Evolutionary conservation across 805 yeast genomes (phyloP).

Genomic region (Wickerhamomyces chaumierensis): DNA sequence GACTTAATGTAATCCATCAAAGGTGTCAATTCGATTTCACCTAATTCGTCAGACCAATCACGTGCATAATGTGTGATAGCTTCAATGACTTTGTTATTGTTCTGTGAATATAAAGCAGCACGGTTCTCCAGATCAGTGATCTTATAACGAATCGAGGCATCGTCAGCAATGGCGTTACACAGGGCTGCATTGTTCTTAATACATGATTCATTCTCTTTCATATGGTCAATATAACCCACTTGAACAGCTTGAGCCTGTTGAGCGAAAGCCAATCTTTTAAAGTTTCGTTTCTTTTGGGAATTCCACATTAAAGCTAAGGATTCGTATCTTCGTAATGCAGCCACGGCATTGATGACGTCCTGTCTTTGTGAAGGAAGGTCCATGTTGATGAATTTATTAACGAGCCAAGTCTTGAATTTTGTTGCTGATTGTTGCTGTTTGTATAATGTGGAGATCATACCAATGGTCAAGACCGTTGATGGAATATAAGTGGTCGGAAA

Average conservation of each 20-base stretch:
- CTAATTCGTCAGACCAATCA: slow-evolving; percentile 61
- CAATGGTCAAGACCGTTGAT: slow-evolving; percentile 14
- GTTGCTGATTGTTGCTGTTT: no score
- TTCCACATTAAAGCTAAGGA: slow-evolving; percentile 30
- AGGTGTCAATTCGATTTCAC: slow-evolving; percentile 39
- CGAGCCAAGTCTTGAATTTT: slow-evolving; percentile 13
- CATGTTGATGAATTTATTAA: slow-evolving; percentile 12
- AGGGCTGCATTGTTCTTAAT: slow-evolving; percentile 37
- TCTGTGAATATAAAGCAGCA: slow-evolving; percentile 11
- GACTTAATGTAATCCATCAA: slow-evolving; percentile 37
- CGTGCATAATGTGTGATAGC: slow-evolving; percentile 65
- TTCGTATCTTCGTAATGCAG: slow-evolving; percentile 35
- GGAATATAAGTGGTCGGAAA: slow-evolving; percentile 18
- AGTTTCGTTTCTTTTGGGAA: slow-evolving; percentile 30
- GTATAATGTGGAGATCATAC: slow-evolving; percentile 20
- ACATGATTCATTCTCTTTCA: slow-evolving; percentile 35
- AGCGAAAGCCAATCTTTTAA: slow-evolving; percentile 37
- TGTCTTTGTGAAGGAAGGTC: slow-evolving; percentile 14
- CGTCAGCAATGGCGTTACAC: slow-evolving; percentile 31
- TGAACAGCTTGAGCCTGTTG: slow-evolving; percentile 44
- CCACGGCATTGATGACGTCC: slow-evolving; percentile 27
- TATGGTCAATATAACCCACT: slow-evolving; percentile 43
- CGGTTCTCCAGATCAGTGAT: slow-evolving; percentile 34
- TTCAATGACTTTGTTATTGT: slow-evolving; percentile 45
- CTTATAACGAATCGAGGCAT: slow-evolving; percentile 23